Percentiles rank a stretch among this genome's conserved stretches.
Evolutionary conservation across 75 land plant species (phyloP).

Genomic region (Cunninghamia lanceolata): DNA sequence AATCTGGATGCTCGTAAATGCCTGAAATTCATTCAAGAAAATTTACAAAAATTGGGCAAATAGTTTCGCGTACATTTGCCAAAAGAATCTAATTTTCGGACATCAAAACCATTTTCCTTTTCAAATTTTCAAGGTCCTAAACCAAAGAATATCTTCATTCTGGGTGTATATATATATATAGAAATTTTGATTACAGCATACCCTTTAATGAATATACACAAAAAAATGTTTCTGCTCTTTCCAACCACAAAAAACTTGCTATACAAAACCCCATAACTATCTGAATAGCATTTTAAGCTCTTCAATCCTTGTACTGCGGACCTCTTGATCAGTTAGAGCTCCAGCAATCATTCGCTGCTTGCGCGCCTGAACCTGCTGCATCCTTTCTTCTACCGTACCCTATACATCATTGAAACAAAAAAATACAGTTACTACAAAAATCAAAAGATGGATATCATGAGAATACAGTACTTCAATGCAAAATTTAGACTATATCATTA

Average conservation of each 20-base stretch:
- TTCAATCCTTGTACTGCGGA: constrained; percentile 82
- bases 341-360: constrained; percentile 92
- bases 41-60: background rate
- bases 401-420: constrained; percentile 13
- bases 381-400: constrained; percentile 93
- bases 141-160: background rate
- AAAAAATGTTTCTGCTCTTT: background rate
- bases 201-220: background rate
- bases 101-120: background rate
- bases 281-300: constrained; percentile 93
- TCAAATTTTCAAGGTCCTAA: background rate
- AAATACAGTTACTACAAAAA: background rate
- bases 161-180: background rate
- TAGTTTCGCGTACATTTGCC: background rate
- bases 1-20: background rate
- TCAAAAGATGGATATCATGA: background rate
- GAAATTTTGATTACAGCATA: background rate
- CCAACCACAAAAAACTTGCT: background rate
- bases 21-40: background rate
- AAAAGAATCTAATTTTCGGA: background rate
- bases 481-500: background rate
- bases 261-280: constrained; percentile 14
- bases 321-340: constrained; percentile 90
- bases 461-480: background rate
- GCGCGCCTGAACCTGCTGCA: constrained; percentile 91